Evolutionary conservation across 495 filamentous ascomycete species (phyloP).

Genomic region (Talaromyces proteolyticus): DNA sequence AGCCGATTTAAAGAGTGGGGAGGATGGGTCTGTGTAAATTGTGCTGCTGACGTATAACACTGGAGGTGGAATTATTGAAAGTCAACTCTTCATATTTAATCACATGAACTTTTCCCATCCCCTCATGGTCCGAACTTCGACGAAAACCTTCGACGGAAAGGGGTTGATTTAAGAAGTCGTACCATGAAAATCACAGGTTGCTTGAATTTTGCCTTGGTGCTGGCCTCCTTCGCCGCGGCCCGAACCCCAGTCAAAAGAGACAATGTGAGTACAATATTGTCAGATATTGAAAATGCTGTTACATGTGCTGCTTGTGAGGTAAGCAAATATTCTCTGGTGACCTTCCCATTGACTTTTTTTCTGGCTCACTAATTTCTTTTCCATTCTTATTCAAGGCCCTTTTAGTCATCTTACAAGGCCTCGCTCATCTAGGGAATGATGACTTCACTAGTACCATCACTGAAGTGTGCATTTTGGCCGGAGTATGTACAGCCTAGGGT

Average conservation of each 20-base stretch:
- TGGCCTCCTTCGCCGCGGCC: not conserved
- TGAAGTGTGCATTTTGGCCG: slow-evolving; percentile 37
- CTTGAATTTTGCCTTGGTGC: not conserved
- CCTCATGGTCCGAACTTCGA: too few relatives aligned
- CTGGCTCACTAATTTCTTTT: not conserved
- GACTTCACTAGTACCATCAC: slow-evolving; percentile 34
- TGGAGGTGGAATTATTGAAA: too few relatives aligned
- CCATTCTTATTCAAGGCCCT: slow-evolving; percentile 21
- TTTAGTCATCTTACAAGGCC: slow-evolving; percentile 37
- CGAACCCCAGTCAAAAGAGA: not conserved
- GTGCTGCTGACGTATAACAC: too few relatives aligned
- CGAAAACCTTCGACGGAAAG: too few relatives aligned
- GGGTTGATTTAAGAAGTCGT: too few relatives aligned
- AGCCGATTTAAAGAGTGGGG: too few relatives aligned
- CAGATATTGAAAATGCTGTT: slow-evolving; percentile 35
- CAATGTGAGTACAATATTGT: slow-evolving; percentile 15
- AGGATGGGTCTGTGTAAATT: too few relatives aligned
- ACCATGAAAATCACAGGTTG: not conserved
- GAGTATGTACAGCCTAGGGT: slow-evolving; percentile 21
- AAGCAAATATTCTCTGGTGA: slow-evolving; percentile 3
- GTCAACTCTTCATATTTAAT: too few relatives aligned
- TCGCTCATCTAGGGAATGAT: slow-evolving; percentile 34
- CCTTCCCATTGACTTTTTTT: slow-evolving; percentile 4
- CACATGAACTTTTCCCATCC: too few relatives aligned
- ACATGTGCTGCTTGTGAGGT: slow-evolving; percentile 44